Percentiles rank a stretch among this genome's conserved stretches.
These are phyloP conservation scores for Cladosporium oxysporum DNA, from an alignment of 2,329 filamentous ascomycete species.

Conservation along the genomic window DNA sequence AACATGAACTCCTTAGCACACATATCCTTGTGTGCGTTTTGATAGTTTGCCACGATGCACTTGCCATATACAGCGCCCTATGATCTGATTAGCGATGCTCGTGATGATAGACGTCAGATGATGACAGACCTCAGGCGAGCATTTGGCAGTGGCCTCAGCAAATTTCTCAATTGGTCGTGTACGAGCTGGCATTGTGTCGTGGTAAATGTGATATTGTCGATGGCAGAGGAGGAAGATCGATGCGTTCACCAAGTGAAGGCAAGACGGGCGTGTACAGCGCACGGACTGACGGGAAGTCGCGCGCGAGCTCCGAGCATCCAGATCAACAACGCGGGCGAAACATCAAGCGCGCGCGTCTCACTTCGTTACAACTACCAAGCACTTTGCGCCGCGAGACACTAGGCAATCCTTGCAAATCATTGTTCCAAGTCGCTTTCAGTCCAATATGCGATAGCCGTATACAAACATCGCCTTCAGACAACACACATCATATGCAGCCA, in stretches of 20 bases:
- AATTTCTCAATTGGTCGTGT: constrained; percentile 69
- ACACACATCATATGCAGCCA: constrained; percentile 10
- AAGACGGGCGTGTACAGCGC: background rate
- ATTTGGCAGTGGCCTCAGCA: constrained; percentile 65
- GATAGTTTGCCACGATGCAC: constrained; percentile 88
- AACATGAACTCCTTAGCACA: constrained; percentile 81
- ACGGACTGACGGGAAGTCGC: background rate
- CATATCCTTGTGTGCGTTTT: constrained; percentile 86
- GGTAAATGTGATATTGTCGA: background rate
- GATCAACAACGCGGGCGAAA: constrained; percentile 10
- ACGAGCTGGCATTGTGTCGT: constrained; percentile 43
- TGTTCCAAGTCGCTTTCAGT: background rate
- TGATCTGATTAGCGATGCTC: constrained; percentile 14
- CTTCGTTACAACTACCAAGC: background rate
- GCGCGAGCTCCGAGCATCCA: background rate
- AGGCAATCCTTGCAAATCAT: background rate
- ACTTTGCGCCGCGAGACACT: constrained; percentile 11
- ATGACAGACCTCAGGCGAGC: constrained; percentile 61
- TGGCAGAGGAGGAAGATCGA: background rate
- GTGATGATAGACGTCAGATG: background rate
- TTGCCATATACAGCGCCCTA: constrained; percentile 86
- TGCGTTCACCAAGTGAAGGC: constrained; percentile 7
- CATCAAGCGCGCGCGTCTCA: constrained; percentile 16
- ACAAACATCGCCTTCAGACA: background rate
- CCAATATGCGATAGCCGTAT: constrained; percentile 5